Percentiles rank a stretch among this genome's conserved stretches.
These are phyloP conservation scores for Drechslerella dactyloides DNA, from an alignment of 2,329 filamentous ascomycete genomes.

Conservation along the genomic window DNA sequence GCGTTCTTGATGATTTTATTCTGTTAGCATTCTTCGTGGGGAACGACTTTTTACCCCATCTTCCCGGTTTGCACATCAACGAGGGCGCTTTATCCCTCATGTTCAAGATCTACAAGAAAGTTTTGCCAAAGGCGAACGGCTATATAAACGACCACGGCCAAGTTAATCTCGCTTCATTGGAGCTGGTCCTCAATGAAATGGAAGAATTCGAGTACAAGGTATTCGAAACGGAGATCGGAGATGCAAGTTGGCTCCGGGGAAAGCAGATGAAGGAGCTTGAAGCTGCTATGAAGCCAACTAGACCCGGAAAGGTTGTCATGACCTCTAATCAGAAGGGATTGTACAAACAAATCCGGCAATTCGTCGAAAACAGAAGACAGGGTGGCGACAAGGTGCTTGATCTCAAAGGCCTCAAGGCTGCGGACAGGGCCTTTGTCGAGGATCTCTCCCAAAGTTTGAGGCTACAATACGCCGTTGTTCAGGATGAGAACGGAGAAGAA, in stretches of 20 bases:
- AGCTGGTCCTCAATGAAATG: conserved; percentile 78
- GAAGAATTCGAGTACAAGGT: conserved; percentile 88
- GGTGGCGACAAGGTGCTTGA: conserved; percentile 71
- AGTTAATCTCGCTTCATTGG: conserved; percentile 83
- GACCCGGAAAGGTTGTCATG: conserved; percentile 72
- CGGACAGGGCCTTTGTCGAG: conserved; percentile 91
- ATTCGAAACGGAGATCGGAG: conserved; percentile 87
- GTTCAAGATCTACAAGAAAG: conserved; percentile 94
- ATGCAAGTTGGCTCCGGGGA: conserved; percentile 88
- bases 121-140: conserved; percentile 83
- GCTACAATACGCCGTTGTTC: conserved; percentile 69
- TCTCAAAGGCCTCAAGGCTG: conserved; percentile 74
- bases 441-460: conserved; percentile 76
- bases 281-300: conserved; percentile 67
- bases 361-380: conserved; percentile 65
- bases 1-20: conserved; percentile 98
- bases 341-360: conserved; percentile 81
- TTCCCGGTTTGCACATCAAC: conserved; percentile 96
- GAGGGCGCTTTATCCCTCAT: conserved; percentile 95
- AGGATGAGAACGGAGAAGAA: conserved; percentile 70
- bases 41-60: conserved; percentile 97
- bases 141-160: conserved; percentile 96
- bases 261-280: conserved; percentile 77
- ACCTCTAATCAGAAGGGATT: conserved; percentile 80
- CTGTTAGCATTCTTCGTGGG: conserved; percentile 99